These are phyloP conservation scores for Nicotiana tabacum DNA, from an alignment of 257 asterid genomes.

Conservation along the genomic window DNA sequence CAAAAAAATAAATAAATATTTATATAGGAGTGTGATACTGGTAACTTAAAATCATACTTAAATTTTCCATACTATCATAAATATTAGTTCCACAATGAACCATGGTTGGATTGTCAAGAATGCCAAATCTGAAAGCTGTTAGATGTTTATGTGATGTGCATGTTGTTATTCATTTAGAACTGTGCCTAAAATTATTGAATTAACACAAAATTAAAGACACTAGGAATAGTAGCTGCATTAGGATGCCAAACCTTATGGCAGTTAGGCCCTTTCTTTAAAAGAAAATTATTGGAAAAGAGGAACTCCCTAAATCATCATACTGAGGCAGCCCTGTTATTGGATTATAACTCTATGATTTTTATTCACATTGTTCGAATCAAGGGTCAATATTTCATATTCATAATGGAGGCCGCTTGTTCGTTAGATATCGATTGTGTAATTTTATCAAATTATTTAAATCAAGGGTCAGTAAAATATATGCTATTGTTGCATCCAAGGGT, in stretches of 20 bases:
- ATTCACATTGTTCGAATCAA: not conserved
- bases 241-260: slow-evolving; percentile 1
- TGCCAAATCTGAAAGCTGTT: not conserved
- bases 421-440: not conserved
- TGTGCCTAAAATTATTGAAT: not conserved
- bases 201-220: not conserved
- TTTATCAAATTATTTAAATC: not conserved
- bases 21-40: not conserved
- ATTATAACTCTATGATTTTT: not conserved
- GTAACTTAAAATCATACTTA: not conserved
- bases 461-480: not conserved
- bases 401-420: not conserved
- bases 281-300: not conserved
- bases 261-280: not conserved
- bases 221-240: not conserved
- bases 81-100: not conserved
- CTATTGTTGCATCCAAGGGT: not conserved
- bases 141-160: not conserved
- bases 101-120: not conserved
- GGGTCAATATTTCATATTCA: not conserved
- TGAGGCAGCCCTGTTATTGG: not conserved
- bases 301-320: not conserved
- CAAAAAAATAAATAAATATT: not conserved
- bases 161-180: not conserved
- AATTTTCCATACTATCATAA: not conserved